A percentile compares a stretch with the other conserved stretches of the same genome.
Conservation (phyloP, 2,329 filamentous ascomycete genomes). For the Ascosphaera acerosa region DNA sequence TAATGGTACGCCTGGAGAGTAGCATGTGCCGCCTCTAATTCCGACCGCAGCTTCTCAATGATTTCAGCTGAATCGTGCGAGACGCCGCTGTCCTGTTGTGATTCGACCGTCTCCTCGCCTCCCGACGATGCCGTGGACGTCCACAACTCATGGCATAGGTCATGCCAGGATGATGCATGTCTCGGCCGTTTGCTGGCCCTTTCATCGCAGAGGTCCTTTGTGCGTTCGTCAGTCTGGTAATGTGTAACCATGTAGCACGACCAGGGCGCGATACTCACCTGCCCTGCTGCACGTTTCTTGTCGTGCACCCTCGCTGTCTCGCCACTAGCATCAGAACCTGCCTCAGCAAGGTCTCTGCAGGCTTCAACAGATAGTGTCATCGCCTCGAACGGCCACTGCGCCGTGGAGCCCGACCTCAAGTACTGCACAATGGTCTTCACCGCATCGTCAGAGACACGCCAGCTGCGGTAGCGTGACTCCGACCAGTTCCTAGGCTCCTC, state of each 20-base stretch:
- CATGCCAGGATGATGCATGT: constrained; percentile 12
- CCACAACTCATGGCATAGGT: constrained; percentile 12
- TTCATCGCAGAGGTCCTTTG: constrained; percentile 7
- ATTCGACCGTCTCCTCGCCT: constrained; percentile 6
- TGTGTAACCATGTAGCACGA: constrained; percentile 5
- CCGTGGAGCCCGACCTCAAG: constrained; percentile 13
- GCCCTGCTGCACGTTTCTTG: constrained; percentile 3
- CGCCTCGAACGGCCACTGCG: constrained; percentile 15
- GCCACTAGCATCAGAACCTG: constrained; percentile 14
- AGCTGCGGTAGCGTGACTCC: constrained; percentile 10
- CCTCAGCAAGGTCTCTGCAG: not conserved
- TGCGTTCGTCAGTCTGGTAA: constrained; percentile 9
- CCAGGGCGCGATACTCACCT: not conserved
- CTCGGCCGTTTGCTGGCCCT: constrained; percentile 15
- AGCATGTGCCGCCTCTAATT: constrained; percentile 8
- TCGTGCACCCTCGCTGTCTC: constrained; percentile 9
- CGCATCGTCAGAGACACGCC: constrained; percentile 19
- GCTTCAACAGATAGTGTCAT: no score
- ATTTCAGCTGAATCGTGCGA: constrained; percentile 12
- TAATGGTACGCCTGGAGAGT: constrained; percentile 13
- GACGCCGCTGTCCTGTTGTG: constrained; percentile 10
- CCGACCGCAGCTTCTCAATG: constrained; percentile 10
- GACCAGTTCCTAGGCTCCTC: constrained; percentile 7
- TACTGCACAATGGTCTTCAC: constrained; percentile 14
- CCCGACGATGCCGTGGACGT: constrained; percentile 10